phyloP scores from a whole-genome alignment of 305 asterid genomes.

The Fraxinus sp. region DNA sequence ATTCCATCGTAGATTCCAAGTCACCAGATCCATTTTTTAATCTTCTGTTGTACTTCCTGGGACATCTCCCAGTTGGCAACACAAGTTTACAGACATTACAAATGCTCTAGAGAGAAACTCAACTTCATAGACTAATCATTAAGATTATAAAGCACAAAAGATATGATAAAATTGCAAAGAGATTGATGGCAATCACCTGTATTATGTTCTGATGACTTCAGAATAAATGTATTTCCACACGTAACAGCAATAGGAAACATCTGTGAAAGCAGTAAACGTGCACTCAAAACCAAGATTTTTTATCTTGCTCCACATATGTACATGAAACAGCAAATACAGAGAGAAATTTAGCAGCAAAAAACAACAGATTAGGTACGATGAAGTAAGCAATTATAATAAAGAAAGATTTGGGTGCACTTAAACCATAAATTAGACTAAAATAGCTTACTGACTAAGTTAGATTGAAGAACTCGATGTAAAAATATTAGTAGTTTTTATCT shows the following conservation, averaged over 20 bases:
- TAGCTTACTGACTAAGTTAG: background rate
- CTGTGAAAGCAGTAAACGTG: conserved; percentile 28
- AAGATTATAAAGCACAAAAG: background rate
- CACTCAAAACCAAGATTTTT: conserved; percentile 4
- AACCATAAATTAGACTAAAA: background rate
- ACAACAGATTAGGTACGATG: background rate
- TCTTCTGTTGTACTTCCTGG: background rate
- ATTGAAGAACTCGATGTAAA: background rate
- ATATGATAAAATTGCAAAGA: background rate
- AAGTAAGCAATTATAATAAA: background rate
- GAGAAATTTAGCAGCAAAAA: background rate
- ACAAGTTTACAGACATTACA: conserved; percentile 1
- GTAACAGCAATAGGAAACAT: conserved; percentile 55
- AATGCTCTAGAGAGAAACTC: background rate
- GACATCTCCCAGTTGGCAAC: background rate
- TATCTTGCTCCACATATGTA: background rate
- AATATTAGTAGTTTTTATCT: background rate
- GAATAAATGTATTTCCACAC: conserved; percentile 51
- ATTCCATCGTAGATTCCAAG: background rate
- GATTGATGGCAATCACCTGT: conserved; percentile 35
- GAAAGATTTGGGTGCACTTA: background rate
- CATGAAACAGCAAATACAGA: conserved; percentile 4
- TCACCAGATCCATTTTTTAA: background rate
- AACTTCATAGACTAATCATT: background rate
- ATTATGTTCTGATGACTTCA: conserved; percentile 46